Evolutionary conservation across 202 grass and related monocot genomes (phyloP), one percentile per base, ranked within the genome.

Genomic region (Miscanthus sacchariflorus): DNA sequence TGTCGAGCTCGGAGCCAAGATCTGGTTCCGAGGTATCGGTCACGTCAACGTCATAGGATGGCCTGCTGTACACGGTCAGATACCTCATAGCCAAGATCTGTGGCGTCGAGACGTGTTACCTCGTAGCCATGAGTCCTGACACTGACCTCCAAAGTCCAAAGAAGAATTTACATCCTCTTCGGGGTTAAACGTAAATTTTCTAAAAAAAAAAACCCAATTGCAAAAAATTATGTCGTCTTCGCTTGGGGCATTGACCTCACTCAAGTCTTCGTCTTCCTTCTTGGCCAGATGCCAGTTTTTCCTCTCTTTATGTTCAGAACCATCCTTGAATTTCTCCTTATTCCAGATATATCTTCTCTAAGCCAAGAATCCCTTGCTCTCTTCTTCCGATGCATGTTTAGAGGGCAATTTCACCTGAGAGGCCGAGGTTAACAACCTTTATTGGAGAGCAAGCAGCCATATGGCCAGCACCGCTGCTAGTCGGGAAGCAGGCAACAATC

Each of bases 231-330:
- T 52, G 30, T 21, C 38, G 35, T 67, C 36, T 81, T 59, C 0
- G 35, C 30, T 82, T 35, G 12, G 45, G 11, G 9, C 61, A 68
- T 82, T 76, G 63, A 83, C 86, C 18, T 77, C 69, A 67, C 42
- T 38, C 72, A 72, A 73, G 67, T 72, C 63, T 12, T 61, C 36
- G 80, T 77, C 81, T 66, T 72, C 28, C 49, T 48, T 39, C 11
- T 64, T n/a, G 0, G 1, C 21, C 35, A 25, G 54, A 35, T 79
- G 21, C 76, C 21, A 42, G 12, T 79, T 65, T 19, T 38, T 12
- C 35, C 52, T 0, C 4, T 13, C 38, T 42, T 79, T 8, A 42
- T 89, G 11, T 67, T 44, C 75, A 68, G 68, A 74, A 56, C 25
- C 46, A 61, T 46, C 76, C 59, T 68, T 89, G 7, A 19, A 54